Percentiles rank a stretch among this genome's conserved stretches.
Conservation (phyloP, 2,329 filamentous ascomycete species). For the Pseudogymnoascus sp. region DNA sequence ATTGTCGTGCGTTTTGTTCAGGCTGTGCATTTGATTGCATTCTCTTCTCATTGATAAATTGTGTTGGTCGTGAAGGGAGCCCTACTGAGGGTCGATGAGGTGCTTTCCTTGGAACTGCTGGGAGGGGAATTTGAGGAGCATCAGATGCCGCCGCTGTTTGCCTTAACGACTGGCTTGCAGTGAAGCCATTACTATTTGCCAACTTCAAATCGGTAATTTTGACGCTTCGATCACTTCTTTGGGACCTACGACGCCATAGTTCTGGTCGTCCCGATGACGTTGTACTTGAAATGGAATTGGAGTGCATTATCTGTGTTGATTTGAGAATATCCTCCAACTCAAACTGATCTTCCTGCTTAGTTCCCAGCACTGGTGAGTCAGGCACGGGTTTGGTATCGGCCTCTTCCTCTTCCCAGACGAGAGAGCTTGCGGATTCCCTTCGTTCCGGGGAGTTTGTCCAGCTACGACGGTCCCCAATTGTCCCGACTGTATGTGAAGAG, state of each 20-base stretch:
- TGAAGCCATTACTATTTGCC: conserved; percentile 26
- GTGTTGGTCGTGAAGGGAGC: neutral
- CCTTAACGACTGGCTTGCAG: conserved; percentile 19
- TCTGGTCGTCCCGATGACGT: conserved; percentile 16
- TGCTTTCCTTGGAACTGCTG: conserved; percentile 1
- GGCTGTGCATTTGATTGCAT: neutral
- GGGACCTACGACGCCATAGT: conserved; percentile 25
- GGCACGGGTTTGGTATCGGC: neutral
- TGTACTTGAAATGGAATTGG: conserved; percentile 6
- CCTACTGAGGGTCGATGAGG: neutral
- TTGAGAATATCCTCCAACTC: conserved; percentile 4
- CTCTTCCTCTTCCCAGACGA: neutral
- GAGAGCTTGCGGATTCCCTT: neutral
- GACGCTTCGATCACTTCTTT: conserved; percentile 22
- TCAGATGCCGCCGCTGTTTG: neutral
- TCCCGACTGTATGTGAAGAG: neutral
- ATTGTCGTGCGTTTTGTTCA: neutral
- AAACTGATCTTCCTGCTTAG: neutral
- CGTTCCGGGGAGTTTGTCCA: conserved; percentile 4
- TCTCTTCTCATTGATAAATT: neutral
- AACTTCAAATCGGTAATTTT: conserved; percentile 25
- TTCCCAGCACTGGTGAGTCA: neutral
- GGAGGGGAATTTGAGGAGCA: conserved; percentile 4
- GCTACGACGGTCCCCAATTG: neutral
- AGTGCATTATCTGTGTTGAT: conserved; percentile 3